A percentile compares a stretch with the other conserved stretches of the same genome.
These are phyloP conservation scores for Neoascochyta sp. DNA, from an alignment of 2,329 filamentous ascomycete genomes.

Conservation along the genomic window DNA sequence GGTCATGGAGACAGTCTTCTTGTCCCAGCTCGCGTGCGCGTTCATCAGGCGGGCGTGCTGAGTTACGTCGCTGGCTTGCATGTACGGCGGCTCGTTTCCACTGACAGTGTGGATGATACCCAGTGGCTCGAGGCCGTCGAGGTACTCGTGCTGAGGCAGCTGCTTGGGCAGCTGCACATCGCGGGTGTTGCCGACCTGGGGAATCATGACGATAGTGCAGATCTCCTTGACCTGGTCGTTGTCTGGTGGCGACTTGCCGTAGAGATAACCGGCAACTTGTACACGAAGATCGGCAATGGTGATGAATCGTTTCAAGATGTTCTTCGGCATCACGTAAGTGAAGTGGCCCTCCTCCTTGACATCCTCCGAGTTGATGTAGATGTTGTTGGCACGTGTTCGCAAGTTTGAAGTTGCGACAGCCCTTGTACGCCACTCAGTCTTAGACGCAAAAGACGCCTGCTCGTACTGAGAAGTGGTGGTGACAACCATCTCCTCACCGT, in stretches of 20 bases:
- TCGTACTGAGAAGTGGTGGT: conserved; percentile 98
- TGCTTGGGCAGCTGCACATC: conserved; percentile 88
- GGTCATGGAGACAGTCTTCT: conserved; percentile 89
- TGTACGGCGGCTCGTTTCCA: conserved; percentile 92
- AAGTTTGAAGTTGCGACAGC: conserved; percentile 96
- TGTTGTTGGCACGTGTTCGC: conserved; percentile 91
- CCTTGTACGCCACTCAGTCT: conserved; percentile 96
- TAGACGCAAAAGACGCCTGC: conserved; percentile 94
- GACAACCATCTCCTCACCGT: conserved; percentile 96
- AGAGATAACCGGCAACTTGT: conserved; percentile 93
- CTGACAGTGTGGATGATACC: conserved; percentile 94
- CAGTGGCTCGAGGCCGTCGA: conserved; percentile 81
- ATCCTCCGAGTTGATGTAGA: conserved; percentile 96
- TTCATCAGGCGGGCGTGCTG: conserved; percentile 90
- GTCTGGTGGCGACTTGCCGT: conserved; percentile 86
- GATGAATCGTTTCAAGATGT: conserved; percentile 96
- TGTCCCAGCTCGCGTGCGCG: conserved; percentile 74
- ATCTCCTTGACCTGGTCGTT: conserved; percentile 98
- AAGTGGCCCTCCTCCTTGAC: conserved; percentile 81
- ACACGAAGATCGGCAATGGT: conserved; percentile 94
- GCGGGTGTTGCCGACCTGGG: conserved; percentile 89
- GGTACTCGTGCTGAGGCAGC: conserved; percentile 86
- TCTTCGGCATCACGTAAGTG: conserved; percentile 99
- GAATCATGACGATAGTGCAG: conserved; percentile 93
- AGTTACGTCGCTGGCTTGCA: conserved; percentile 92